Evolutionary conservation across 1,139 yeast species (phyloP), one percentile per base, ranked within the genome.

Genomic region (Debaryomyces sp.): DNA sequence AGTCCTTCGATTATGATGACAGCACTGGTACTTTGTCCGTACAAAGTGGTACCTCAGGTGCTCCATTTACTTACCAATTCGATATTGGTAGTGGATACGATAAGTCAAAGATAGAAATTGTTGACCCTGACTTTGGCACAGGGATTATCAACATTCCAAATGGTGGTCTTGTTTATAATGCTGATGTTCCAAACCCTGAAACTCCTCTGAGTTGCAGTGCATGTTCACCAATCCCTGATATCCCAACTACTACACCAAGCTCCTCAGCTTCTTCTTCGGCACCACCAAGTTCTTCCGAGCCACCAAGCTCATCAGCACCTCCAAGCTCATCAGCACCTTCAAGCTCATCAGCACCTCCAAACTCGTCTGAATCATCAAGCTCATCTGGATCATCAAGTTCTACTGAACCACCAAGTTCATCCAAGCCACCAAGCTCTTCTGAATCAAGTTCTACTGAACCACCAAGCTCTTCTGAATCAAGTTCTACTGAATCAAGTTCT

Each of bases 261-360:
- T 24, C 54, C 51, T 39, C 43, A 51, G n/a, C 12, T 13, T 8
- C 30, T 12, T 8, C 30, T 22, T 15, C 30, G 9, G 18, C 30
- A 40, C 35, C 54, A 59, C 23, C 53, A 50, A 15, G 56, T 58
- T 22, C 54, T 52, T 38, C 42, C 50, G 18, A 7, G 13, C 5
- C 13, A 7, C 15, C 26, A 8, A 8, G 23, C 2, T 17, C 70
- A 38, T 56, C 66, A n/a, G 69, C 64, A 47, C 60, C 73, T 45
- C 72, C 70, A 47, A 59, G 64, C 40, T 52, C 56, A 44, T 54
- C 57, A 34, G 56, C 56, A 30, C 57, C 63, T 5, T 8, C 30
- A 5, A n/a, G 13, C 7, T 6, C 70, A 37, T 56, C 66, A 13
- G 70, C 65, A 47, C 60, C 74, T 45, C 72, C 70, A 47, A 59